Evolutionary conservation across 305 asterid genomes (phyloP), one percentile per base, ranked within the genome.

Genomic region (Solanum hybrid): DNA sequence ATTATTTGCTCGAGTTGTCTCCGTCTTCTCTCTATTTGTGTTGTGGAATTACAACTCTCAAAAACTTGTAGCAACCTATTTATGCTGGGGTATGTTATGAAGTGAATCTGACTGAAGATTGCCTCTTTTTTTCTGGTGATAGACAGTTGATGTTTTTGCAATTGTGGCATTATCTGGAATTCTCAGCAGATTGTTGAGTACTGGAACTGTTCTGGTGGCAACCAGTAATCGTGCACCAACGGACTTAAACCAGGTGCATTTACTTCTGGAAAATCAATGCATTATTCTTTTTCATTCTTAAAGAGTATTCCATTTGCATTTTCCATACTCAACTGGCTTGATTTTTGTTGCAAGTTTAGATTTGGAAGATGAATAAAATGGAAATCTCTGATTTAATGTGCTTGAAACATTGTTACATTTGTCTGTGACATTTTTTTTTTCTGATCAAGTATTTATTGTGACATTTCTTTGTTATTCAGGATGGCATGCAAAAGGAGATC

Each of bases 81-180:
- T 66, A n/a, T 64, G 69, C 66, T 86, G 86, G 29, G 38, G 38
- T 24, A 29, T 40, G 78, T 40, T 51, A 37, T 10, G 42, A 35
- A 77, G 75, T 24, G 38, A 32, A 71, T 85, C 60, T 10, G 24
- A 81, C 22, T 29, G 38, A 87, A 71, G 87, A 36, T 87, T 40
- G 5, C 19, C 32, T 88, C 37, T 90, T 15, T 89, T 89, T 91
- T 91, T 29, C 35, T 69, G 91, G 72, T 91, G 91, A 82, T 96
- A 97, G 99, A 95, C 99, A 26, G 98, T 97, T 89, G 99, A 97
- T 92, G 99, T 96, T 88, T 97, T 97, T 92, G 99, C 99, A 84
- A 92, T 97, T 87, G 98, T 97, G 94, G 99, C 98, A 85, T 95
- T 97, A 94, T 97, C 99, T 89, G 99, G 99, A 92, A 96, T 96